Conservation (phyloP, 768 basidiomycete species). For the Mrakia frigida region DNA sequence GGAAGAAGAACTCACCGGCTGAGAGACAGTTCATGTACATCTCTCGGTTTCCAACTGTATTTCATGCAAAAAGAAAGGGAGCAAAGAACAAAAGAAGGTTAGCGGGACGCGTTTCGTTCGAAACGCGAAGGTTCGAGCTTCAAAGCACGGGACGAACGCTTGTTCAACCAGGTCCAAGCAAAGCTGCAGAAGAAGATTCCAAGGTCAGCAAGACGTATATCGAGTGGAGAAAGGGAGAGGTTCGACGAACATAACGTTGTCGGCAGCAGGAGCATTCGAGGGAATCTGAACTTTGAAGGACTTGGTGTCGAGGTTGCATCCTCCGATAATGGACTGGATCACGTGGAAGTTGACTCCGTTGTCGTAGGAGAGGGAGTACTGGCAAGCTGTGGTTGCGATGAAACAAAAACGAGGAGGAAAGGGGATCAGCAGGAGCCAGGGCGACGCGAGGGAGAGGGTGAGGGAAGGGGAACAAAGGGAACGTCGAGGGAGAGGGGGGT, state of each 20-base stretch:
- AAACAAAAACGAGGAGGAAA: neutral
- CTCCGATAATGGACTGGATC: constrained; percentile 44
- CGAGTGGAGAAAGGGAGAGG: neutral
- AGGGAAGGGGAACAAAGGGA: constrained; percentile 10
- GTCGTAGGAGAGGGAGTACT: constrained; percentile 46
- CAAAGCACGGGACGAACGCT: neutral
- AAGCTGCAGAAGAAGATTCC: constrained; percentile 33
- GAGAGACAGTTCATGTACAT: constrained; percentile 33
- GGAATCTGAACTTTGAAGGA: constrained; percentile 43
- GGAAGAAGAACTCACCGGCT: constrained; percentile 13
- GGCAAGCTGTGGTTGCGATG: constrained; percentile 37
- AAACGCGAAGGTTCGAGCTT: neutral
- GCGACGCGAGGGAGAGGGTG: neutral
- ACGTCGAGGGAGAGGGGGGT: neutral
- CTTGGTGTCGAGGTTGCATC: constrained; percentile 40
- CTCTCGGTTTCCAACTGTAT: constrained; percentile 43
- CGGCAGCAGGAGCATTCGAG: constrained; percentile 39
- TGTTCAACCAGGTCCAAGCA: constrained; percentile 48
- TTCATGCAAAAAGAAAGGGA: neutral
- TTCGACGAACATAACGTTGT: constrained; percentile 20
- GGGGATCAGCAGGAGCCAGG: neutral
- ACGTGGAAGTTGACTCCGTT: constrained; percentile 46
- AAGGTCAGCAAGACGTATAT: constrained; percentile 6
- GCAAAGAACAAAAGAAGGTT: neutral
- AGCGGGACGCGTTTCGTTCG: neutral